Conservation (phyloP, 148 eudicot species). For the Arctostaphylos glauca region DNA sequence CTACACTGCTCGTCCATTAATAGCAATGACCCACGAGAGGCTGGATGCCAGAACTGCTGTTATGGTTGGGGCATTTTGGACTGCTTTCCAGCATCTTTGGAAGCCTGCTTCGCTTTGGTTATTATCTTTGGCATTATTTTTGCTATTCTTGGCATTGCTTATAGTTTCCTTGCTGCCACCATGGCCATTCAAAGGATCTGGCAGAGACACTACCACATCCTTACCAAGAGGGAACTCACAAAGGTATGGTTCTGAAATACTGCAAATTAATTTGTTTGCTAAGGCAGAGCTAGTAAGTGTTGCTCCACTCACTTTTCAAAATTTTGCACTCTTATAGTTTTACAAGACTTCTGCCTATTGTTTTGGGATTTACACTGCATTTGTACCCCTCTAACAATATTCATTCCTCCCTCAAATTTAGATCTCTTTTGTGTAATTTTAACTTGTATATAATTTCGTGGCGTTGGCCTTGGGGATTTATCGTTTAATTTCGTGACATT, state of each 20-base stretch:
- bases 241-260: slow-evolving; percentile 43
- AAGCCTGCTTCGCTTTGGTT: slow-evolving; percentile 78
- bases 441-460: background rate
- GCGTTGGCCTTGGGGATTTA: too few relatives aligned
- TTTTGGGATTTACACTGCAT: background rate
- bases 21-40: slow-evolving; percentile 63
- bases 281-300: background rate
- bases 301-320: background rate
- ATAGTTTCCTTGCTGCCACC: slow-evolving; percentile 85
- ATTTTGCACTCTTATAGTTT: background rate
- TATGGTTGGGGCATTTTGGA: slow-evolving; percentile 89
- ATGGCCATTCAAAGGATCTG: slow-evolving; percentile 87
- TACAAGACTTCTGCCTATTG: background rate
- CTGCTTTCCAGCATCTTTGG: slow-evolving; percentile 85
- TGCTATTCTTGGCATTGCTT: slow-evolving; percentile 86
- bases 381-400: background rate
- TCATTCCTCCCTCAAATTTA: background rate
- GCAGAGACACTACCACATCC: slow-evolving; percentile 97
- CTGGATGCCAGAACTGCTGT: slow-evolving; percentile 90
- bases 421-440: background rate
- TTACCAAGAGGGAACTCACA: slow-evolving; percentile 85
- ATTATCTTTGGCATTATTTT: slow-evolving; percentile 74
- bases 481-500: too few relatives aligned
- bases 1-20: slow-evolving; percentile 70
- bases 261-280: background rate